Evolutionary conservation across 2,329 filamentous ascomycete genomes (phyloP), one percentile per base, ranked within the genome.

Genomic region (Fusarium avenaceum): DNA sequence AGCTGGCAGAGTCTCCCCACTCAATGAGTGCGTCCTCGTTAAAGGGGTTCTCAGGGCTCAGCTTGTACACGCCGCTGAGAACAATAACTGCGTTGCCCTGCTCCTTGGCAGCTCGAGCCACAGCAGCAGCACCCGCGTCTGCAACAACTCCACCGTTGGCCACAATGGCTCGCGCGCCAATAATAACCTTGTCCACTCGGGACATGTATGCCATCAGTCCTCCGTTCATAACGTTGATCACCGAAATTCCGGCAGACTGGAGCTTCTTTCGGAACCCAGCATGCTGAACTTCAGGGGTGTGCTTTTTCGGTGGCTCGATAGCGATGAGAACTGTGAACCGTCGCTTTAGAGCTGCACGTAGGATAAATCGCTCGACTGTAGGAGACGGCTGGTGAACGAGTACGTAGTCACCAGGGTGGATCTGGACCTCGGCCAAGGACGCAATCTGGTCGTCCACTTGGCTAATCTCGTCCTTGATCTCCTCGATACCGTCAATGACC

Each of bases 361-460:
- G 85, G 26, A 99, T 85, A 75, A 99, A 98, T 57, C 90, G 92
- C 77, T 97, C 93, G 8, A 97, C 92, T 1, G 93, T 97, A 33
- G 88, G 86, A 1, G 93, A 95, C 2, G 94, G 93, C 44, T 92
- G 92, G 77, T 97, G 91, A 10, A 94, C 94, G 65, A 99, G 87
- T 66, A 99, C 92, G 72, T 94, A 91, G 79, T 99, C 95, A 76
- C 95, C 94, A 2, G 93, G 92, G 76, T 97, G 93, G 68, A 99
- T 97, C 78, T 97, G 92, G 47, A 96, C 92, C 67, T 97, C 91
- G 4, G 94, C 92, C 69, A 94, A 92, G 22, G 89, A 89, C 3
- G 95, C 92, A 72, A 99, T 96, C 79, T 97, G 94, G 75, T 97
- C 93, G 76, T 97, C 96, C 9, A 94, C 94, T 76, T 95, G 92